Evolutionary conservation across 345 rosid genomes (phyloP).

Genomic region (Pseudoturritis turrita): DNA sequence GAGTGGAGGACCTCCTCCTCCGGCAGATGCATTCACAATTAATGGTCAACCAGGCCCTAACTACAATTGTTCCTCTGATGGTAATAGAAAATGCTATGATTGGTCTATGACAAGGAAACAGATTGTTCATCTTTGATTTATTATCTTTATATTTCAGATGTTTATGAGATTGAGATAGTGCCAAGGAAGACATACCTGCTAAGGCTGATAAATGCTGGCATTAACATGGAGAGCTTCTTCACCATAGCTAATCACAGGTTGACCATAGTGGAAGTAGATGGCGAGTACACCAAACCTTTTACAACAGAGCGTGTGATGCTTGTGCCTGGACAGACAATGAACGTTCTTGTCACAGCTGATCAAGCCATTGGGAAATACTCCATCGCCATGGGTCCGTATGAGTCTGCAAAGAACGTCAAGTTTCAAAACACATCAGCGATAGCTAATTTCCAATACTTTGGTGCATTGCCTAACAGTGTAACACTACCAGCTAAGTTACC

Average conservation of each 20-base stretch:
- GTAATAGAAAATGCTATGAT: constrained; percentile 30
- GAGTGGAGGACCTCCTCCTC: constrained; percentile 68
- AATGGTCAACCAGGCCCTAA: constrained; percentile 92
- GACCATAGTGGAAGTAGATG: constrained; percentile 79
- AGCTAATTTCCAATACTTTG: constrained; percentile 58
- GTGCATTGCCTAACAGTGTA: constrained; percentile 45
- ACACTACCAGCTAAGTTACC: constrained; percentile 69
- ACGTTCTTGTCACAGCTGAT: constrained; percentile 73
- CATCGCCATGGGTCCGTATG: constrained; percentile 80
- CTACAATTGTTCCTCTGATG: constrained; percentile 67
- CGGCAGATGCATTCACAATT: constrained; percentile 71
- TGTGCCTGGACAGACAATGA: constrained; percentile 88
- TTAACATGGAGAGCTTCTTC: constrained; percentile 82
- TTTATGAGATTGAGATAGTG: constrained; percentile 52
- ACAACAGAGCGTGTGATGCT: constrained; percentile 67
- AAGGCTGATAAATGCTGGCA: constrained; percentile 69
- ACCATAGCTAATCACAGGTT: constrained; percentile 73
- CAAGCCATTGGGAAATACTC: constrained; percentile 66
- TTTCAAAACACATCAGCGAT: constrained; percentile 65
- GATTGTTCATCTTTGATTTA: not conserved
- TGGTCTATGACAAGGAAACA: not conserved
- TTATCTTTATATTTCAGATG: constrained; percentile 43
- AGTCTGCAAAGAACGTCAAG: constrained; percentile 50
- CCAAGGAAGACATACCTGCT: constrained; percentile 70
- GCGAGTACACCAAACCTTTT: constrained; percentile 76